A percentile compares a stretch with the other conserved stretches of the same genome.
phyloP scores from a whole-genome alignment of 2,329 filamentous ascomycete species.

The Colletotrichum endophyticum region DNA sequence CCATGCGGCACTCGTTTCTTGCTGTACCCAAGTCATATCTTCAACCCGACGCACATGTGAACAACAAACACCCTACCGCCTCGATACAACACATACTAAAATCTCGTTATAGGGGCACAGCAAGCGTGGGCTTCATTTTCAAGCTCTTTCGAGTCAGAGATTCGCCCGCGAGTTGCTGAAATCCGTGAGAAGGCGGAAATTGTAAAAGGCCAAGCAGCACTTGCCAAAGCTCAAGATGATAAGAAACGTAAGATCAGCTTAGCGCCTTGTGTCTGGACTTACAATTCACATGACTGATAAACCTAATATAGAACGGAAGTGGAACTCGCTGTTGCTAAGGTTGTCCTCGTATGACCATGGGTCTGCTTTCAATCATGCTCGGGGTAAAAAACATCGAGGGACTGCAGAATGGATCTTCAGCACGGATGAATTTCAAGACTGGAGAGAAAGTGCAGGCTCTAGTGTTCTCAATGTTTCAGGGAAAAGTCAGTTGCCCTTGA shows the following conservation, averaged over 20 bases:
- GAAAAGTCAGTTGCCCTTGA: not conserved
- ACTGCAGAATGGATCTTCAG: not conserved
- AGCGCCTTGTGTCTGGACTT: too few relatives aligned
- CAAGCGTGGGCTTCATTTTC: rapidly evolving
- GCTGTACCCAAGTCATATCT: not conserved
- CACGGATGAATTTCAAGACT: not conserved
- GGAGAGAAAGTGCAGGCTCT: rapidly evolving
- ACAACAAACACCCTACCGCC: rapidly evolving
- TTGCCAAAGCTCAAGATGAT: not conserved
- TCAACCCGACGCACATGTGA: rapidly evolving
- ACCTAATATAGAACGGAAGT: not conserved
- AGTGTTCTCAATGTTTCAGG: not conserved
- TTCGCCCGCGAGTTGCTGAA: rapidly evolving
- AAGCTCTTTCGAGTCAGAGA: rapidly evolving
- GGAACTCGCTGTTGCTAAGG: not conserved
- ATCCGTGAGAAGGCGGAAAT: not conserved
- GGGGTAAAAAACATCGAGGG: rapidly evolving
- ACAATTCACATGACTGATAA: too few relatives aligned
- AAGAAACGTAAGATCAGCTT: not conserved
- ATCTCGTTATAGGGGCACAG: rapidly evolving
- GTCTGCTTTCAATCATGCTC: rapidly evolving
- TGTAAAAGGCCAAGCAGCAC: rapidly evolving
- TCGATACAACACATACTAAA: rapidly evolving
- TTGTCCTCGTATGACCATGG: rapidly evolving
- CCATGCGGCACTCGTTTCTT: rapidly evolving